Conservation (phyloP, 2,329 filamentous ascomycete genomes). For the Penicillium sp. region DNA sequence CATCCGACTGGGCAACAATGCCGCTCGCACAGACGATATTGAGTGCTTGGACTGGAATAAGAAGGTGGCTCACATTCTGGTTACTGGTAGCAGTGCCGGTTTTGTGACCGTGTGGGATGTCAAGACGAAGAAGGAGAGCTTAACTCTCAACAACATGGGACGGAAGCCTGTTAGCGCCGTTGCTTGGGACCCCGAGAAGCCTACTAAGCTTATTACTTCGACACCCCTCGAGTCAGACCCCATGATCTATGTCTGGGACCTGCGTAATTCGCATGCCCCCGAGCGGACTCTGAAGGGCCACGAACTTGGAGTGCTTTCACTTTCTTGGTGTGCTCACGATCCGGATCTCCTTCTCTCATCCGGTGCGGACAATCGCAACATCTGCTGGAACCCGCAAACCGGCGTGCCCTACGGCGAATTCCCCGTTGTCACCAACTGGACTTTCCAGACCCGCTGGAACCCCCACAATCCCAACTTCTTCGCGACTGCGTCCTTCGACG, state of each 20-base stretch:
- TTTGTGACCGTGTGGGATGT: constrained; percentile 99
- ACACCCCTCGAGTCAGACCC: constrained; percentile 87
- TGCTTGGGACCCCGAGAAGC: constrained; percentile 92
- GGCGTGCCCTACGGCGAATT: constrained; percentile 88
- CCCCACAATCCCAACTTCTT: constrained; percentile 89
- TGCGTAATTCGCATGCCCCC: constrained; percentile 93
- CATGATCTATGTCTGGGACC: constrained; percentile 87
- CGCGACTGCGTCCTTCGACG: constrained; percentile 95
- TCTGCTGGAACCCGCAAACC: constrained; percentile 95
- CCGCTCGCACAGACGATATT: constrained; percentile 88
- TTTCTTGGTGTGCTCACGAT: constrained; percentile 95
- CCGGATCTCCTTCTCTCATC: constrained; percentile 85
- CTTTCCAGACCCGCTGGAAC: constrained; percentile 92
- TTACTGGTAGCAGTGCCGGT: constrained; percentile 87
- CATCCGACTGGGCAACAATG: constrained; percentile 83
- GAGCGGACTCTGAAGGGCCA: constrained; percentile 87
- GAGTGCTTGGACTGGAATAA: constrained; percentile 98
- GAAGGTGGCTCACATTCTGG: constrained; percentile 93
- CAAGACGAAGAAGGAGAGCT: constrained; percentile 94
- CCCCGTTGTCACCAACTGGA: constrained; percentile 98
- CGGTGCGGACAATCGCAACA: constrained; percentile 93
- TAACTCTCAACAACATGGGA: constrained; percentile 86
- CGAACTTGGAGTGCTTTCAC: constrained; percentile 85
- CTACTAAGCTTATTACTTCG: constrained; percentile 90
- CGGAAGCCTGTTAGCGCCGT: constrained; percentile 93